A percentile compares a stretch with the other conserved stretches of the same genome.
Conservation (phyloP, 768 basidiomycete species). For the Mycena galericulata region DNA sequence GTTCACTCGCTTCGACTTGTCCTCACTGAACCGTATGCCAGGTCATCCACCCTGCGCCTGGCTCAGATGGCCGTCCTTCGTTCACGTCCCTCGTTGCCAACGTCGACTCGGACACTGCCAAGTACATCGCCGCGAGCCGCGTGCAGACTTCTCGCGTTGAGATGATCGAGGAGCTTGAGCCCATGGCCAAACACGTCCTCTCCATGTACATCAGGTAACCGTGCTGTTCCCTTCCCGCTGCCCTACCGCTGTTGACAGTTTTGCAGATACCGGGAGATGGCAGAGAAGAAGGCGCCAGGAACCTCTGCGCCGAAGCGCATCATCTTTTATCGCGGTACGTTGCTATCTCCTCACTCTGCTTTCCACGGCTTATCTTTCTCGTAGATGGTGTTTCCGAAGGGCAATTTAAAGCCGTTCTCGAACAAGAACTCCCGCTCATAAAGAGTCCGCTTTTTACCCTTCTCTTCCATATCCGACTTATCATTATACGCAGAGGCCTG, state of each 20-base stretch:
- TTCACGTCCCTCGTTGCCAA: constrained; percentile 86
- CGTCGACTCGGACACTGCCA: constrained; percentile 80
- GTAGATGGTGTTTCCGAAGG: constrained; percentile 68
- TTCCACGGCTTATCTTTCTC: constrained; percentile 38
- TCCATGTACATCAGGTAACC: constrained; percentile 58
- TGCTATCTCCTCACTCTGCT: constrained; percentile 24
- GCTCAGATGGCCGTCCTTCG: constrained; percentile 82
- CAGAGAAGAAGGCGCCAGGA: constrained; percentile 62
- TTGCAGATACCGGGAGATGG: constrained; percentile 58
- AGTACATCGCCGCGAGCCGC: constrained; percentile 65
- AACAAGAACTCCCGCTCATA: constrained; percentile 69
- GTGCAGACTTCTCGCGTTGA: constrained; percentile 22
- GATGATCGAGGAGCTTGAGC: constrained; percentile 41
- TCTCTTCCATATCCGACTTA: constrained; percentile 3
- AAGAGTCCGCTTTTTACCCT: constrained; percentile 55
- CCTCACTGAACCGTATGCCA: background rate
- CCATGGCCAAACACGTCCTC: constrained; percentile 60
- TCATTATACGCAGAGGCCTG: constrained; percentile 76
- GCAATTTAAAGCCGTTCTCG: constrained; percentile 65
- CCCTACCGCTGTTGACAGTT: background rate
- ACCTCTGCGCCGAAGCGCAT: constrained; percentile 71
- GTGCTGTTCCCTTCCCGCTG: too few relatives aligned
- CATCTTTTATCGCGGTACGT: constrained; percentile 79
- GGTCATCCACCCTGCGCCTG: constrained; percentile 86
- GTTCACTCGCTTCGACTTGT: constrained; percentile 41